These are phyloP conservation scores for Persicaria maculosa DNA, from an alignment of 148 eudicot species.

Conservation along the genomic window DNA sequence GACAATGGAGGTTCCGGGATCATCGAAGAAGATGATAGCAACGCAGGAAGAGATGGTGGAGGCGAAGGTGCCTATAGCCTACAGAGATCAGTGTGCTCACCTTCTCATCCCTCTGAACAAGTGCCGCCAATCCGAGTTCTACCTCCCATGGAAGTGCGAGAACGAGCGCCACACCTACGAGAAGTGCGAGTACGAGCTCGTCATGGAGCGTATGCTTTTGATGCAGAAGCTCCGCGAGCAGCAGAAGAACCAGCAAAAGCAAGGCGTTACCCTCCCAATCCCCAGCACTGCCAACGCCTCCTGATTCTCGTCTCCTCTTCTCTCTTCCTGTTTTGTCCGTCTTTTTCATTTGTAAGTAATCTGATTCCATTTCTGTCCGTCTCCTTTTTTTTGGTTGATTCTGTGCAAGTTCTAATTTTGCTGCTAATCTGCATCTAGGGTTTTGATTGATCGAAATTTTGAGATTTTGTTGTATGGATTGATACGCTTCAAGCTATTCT, in stretches of 20 bases:
- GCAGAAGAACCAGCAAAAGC: conserved; percentile 25
- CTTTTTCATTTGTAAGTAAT: neutral
- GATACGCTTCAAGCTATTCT: neutral
- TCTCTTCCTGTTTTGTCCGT: neutral
- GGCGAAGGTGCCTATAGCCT: conserved; percentile 54
- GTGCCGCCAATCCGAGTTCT: conserved; percentile 78
- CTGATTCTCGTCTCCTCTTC: neutral
- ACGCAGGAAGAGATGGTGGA: conserved; percentile 83
- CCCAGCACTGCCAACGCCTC: conserved; percentile 76
- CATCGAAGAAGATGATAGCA: conserved; percentile 96
- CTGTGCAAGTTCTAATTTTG: neutral
- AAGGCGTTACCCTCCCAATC: conserved; percentile 43
- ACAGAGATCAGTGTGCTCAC: conserved; percentile 96
- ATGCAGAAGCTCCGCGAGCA: conserved; percentile 77
- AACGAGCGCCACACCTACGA: conserved; percentile 78
- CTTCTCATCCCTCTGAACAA: conserved; percentile 90
- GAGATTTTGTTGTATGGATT: neutral
- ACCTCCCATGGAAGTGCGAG: conserved; percentile 91
- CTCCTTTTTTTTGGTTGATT: too few species aligned
- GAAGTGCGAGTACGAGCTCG: conserved; percentile 97
- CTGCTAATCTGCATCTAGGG: neutral
- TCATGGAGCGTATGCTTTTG: conserved; percentile 92
- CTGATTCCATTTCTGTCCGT: neutral
- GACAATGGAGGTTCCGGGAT: conserved; percentile 61
- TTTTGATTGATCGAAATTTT: neutral